Conservation (phyloP, 169 alveolate species). For the Babesia gibsoni region DNA sequence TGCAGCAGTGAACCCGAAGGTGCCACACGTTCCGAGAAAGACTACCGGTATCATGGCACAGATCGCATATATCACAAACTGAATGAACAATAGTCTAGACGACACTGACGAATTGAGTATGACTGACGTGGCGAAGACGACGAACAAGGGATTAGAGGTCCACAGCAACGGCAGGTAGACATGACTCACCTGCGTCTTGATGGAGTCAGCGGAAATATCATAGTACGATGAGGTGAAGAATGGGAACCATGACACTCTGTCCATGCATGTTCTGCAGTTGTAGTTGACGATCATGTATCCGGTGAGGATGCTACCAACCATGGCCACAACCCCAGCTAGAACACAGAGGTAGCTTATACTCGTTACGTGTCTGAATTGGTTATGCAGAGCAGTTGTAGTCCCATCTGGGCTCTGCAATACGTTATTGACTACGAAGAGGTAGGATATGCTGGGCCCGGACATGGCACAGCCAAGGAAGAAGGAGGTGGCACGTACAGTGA, state of each 20-base stretch:
- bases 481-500: not conserved
- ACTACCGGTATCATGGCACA: slow-evolving; percentile 1
- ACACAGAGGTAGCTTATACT: not conserved
- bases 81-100: not conserved
- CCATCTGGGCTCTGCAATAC: too few relatives aligned
- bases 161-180: slow-evolving; percentile 28
- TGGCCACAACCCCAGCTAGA: slow-evolving; percentile 1
- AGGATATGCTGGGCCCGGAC: slow-evolving; percentile 2
- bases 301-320: slow-evolving; percentile 1
- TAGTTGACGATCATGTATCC: not conserved
- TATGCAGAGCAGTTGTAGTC: not conserved
- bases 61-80: not conserved
- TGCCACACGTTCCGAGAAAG: too few relatives aligned
- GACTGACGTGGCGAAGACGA: slow-evolving; percentile 8
- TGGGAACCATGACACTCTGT: slow-evolving; percentile 17
- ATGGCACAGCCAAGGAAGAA: slow-evolving; percentile 19
- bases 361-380: too few relatives aligned
- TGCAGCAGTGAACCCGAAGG: too few relatives aligned
- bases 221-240: not conserved
- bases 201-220: not conserved
- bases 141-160: slow-evolving; percentile 26
- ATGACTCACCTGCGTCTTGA: not conserved
- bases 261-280: not conserved
- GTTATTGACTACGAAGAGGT: slow-evolving; percentile 2
- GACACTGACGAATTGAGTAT: slow-evolving; percentile 4